These are phyloP conservation scores for Fraxinus americana DNA, from an alignment of 257 asterid species.

Conservation along the genomic window DNA sequence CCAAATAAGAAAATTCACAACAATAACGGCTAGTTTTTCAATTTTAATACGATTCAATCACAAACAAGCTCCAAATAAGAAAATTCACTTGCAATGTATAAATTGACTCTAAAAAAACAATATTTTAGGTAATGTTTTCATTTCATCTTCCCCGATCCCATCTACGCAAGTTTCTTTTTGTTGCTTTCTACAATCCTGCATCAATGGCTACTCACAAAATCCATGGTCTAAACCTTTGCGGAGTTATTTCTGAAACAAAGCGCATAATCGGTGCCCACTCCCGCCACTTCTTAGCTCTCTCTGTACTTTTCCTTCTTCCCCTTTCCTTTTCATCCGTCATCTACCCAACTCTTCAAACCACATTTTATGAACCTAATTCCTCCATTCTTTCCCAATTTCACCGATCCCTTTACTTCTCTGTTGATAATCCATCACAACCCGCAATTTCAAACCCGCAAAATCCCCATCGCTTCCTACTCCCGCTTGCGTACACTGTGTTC, in stretches of 20 bases:
- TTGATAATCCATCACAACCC: neutral
- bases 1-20: too few relatives aligned
- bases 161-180: too few relatives aligned
- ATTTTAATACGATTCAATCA: too few relatives aligned
- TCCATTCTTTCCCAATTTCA: slow-evolving; percentile 23
- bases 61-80: too few relatives aligned
- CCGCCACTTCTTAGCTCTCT: slow-evolving; percentile 64
- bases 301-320: slow-evolving; percentile 67
- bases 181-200: neutral
- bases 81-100: too few relatives aligned
- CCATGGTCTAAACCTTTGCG: slow-evolving; percentile 48
- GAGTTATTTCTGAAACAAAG: slow-evolving; percentile 60
- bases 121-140: too few relatives aligned
- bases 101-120: too few relatives aligned
- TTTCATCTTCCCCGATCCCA: too few relatives aligned
- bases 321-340: slow-evolving; percentile 50
- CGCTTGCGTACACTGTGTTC: slow-evolving; percentile 32
- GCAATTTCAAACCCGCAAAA: neutral
- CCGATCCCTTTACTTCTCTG: neutral
- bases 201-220: slow-evolving; percentile 34
- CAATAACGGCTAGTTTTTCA: too few relatives aligned
- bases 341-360: slow-evolving; percentile 45
- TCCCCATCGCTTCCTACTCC: slow-evolving; percentile 20
- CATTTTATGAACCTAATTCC: slow-evolving; percentile 24
- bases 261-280: slow-evolving; percentile 63